Conservation (phyloP, 305 asterid species). For the Coffea humblotiana region DNA sequence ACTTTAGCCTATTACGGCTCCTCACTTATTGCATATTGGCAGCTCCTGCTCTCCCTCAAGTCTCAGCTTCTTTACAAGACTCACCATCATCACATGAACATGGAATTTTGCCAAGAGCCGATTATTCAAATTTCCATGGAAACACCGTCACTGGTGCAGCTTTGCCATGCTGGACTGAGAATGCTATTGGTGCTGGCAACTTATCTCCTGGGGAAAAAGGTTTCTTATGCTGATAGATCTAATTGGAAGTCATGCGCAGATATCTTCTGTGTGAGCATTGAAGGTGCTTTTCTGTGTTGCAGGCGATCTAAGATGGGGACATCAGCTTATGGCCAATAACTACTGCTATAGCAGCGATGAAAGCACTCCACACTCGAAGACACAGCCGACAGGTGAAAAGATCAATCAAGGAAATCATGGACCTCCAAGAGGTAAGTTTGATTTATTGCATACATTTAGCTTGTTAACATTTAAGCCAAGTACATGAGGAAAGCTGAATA, state of each 20-base stretch:
- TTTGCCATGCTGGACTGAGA: constrained; percentile 61
- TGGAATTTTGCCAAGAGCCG: constrained; percentile 43
- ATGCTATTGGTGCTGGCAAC: constrained; percentile 41
- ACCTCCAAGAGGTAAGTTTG: constrained; percentile 32
- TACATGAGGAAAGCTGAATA: background rate
- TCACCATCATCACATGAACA: constrained; percentile 48
- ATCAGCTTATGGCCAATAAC: constrained; percentile 40
- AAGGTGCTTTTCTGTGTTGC: constrained; percentile 19
- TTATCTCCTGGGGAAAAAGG: constrained; percentile 49
- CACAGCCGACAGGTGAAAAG: constrained; percentile 50
- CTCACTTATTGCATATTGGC: constrained; percentile 26
- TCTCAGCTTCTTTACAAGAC: constrained; percentile 46
- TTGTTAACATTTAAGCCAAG: constrained; percentile 3
- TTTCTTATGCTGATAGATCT: constrained; percentile 20
- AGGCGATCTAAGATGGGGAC: constrained; percentile 55
- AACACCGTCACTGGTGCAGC: constrained; percentile 43
- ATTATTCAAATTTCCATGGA: constrained; percentile 40
- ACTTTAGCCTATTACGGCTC: constrained; percentile 16
- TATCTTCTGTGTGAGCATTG: background rate
- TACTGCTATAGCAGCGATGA: constrained; percentile 54
- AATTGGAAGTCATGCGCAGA: background rate
- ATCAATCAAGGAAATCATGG: constrained; percentile 31
- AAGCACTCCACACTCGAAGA: constrained; percentile 48
- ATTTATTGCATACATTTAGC: background rate
- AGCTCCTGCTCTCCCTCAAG: constrained; percentile 59